Percentiles rank a stretch among this genome's conserved stretches.
Conservation (phyloP, 1,284 basidiomycete genomes). For the Ustilago loliicola region DNA sequence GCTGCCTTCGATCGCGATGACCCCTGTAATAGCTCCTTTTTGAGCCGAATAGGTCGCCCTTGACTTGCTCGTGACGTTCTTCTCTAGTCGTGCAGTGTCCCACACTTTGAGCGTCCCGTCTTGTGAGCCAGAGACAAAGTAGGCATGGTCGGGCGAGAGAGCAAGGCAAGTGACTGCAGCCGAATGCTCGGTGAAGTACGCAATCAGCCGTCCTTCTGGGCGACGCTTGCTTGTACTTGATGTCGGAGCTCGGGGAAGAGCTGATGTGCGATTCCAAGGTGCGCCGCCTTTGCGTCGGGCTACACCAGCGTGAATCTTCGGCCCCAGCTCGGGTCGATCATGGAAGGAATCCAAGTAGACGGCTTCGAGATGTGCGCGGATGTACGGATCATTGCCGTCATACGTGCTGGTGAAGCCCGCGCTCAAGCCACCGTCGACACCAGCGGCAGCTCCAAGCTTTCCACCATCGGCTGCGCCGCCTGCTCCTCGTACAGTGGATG, state of each 20-base stretch:
- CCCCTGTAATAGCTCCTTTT: constrained; percentile 68
- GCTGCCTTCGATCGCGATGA: constrained; percentile 69
- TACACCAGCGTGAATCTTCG: constrained; percentile 36
- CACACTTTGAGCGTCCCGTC: constrained; percentile 87
- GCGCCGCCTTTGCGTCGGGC: constrained; percentile 26
- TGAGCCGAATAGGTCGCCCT: constrained; percentile 70
- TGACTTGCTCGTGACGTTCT: constrained; percentile 76
- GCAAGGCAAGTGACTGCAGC: constrained; percentile 79
- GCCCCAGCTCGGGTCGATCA: constrained; percentile 52
- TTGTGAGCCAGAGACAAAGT: constrained; percentile 90
- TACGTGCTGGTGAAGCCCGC: constrained; percentile 59
- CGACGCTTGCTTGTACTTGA: constrained; percentile 56
- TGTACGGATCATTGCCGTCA: constrained; percentile 66
- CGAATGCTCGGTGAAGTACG: constrained; percentile 72
- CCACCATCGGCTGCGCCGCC: constrained; percentile 19
- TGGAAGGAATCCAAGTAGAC: constrained; percentile 60
- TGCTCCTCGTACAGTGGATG: constrained; percentile 36
- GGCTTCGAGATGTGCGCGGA: constrained; percentile 65
- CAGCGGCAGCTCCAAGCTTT: constrained; percentile 18
- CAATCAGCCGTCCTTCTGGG: constrained; percentile 65
- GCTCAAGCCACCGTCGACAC: constrained; percentile 16
- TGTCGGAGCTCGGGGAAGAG: constrained; percentile 28
- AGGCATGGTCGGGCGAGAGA: constrained; percentile 91
- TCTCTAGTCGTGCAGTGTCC: constrained; percentile 83
- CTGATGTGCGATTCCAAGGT: constrained; percentile 16